Evolutionary conservation across 202 grass and related monocot species (phyloP).

Genomic region (Musa balbisiana): DNA sequence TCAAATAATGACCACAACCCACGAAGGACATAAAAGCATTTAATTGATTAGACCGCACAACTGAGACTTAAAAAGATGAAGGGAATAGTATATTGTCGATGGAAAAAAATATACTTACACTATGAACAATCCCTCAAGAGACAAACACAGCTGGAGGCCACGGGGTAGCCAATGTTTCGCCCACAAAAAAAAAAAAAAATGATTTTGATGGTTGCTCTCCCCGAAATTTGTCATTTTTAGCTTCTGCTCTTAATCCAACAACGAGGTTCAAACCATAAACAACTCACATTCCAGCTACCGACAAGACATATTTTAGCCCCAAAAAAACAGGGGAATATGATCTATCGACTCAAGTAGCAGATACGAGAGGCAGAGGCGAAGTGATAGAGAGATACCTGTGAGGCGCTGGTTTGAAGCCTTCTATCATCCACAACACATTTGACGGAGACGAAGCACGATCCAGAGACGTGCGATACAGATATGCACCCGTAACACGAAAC

Average conservation of each 20-base stretch:
- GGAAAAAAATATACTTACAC: neutral
- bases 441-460: neutral
- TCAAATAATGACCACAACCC: neutral
- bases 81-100: neutral
- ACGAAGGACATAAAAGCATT: neutral
- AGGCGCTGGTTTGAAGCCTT: neutral
- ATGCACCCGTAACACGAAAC: neutral
- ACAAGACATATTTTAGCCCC: neutral
- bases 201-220: neutral
- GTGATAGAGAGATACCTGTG: neutral
- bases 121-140: neutral
- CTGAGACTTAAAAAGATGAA: neutral
- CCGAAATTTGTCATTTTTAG: neutral
- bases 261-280: neutral
- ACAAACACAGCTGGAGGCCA: neutral
- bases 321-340: neutral
- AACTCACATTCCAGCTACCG: neutral
- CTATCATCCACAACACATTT: neutral
- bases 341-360: neutral
- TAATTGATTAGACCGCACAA: neutral
- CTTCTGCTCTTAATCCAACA: neutral
- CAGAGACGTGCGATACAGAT: neutral
- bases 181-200: neutral
- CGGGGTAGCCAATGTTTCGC: neutral
- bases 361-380: neutral